phyloP scores from a whole-genome alignment of 495 filamentous ascomycete genomes.

The Aspergillus mulundensis region DNA sequence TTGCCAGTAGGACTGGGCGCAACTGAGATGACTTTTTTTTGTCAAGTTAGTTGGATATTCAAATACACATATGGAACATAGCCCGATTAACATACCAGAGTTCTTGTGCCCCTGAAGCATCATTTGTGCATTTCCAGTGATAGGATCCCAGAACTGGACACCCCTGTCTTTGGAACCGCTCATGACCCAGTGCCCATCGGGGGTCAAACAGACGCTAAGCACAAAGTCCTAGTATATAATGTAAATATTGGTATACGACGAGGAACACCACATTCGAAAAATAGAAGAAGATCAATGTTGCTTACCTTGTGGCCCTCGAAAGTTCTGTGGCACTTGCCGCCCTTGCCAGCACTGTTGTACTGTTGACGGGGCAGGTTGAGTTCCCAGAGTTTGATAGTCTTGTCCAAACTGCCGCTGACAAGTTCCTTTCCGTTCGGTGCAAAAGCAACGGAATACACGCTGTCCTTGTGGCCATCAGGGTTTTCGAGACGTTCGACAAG shows the following conservation, averaged over 20 bases:
- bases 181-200: conserved; percentile 84
- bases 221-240: conserved; percentile 69
- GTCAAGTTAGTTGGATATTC: conserved; percentile 13
- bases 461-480: conserved; percentile 83
- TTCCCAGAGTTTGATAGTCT: conserved; percentile 97
- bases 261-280: background rate
- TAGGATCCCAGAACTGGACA: conserved; percentile 90
- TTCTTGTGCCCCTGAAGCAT: conserved; percentile 95
- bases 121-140: conserved; percentile 80
- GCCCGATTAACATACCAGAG: conserved; percentile 67
- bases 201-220: conserved; percentile 81
- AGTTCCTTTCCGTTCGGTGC: conserved; percentile 83
- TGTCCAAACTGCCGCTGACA: conserved; percentile 85
- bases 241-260: background rate
- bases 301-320: conserved; percentile 88
- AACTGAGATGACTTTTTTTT: conserved; percentile 76
- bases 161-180: conserved; percentile 88
- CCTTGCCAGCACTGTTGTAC: conserved; percentile 60
- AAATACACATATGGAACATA: background rate
- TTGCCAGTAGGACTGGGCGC: conserved; percentile 77
- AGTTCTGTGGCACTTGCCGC: conserved; percentile 78
- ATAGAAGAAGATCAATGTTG: conserved; percentile 12
- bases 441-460: conserved; percentile 90
- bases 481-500: conserved; percentile 81
- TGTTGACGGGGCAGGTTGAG: conserved; percentile 61